These are phyloP conservation scores for Gossypioides kirkii DNA, from an alignment of 345 rosid genomes.

Conservation along the genomic window DNA sequence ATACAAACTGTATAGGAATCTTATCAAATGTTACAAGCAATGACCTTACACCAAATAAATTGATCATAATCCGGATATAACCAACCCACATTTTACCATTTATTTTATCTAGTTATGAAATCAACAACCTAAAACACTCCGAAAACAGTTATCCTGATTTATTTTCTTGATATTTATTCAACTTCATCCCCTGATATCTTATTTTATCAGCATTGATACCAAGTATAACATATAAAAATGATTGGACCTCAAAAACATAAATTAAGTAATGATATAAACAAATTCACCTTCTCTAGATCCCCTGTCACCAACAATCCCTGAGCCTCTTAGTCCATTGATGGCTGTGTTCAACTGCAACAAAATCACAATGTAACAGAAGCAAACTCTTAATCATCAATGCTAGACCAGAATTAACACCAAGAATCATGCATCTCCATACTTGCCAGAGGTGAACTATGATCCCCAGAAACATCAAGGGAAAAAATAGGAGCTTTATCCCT, in stretches of 20 bases:
- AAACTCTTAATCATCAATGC: neutral
- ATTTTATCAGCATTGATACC: neutral
- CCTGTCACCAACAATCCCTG: constrained; percentile 48
- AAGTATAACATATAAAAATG: neutral
- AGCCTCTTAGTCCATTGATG: constrained; percentile 54
- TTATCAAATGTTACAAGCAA: neutral
- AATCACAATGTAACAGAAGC: constrained; percentile 4
- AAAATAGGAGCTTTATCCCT: neutral
- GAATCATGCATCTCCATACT: neutral
- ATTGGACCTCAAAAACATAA: neutral
- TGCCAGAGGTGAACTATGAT: neutral
- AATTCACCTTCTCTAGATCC: constrained; percentile 84
- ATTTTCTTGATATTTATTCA: neutral
- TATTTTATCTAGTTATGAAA: neutral
- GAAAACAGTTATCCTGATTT: neutral
- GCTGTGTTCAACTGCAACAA: constrained; percentile 62
- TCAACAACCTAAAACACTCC: neutral
- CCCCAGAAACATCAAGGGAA: neutral
- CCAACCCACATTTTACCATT: neutral
- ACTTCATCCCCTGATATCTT: neutral
- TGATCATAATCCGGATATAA: neutral
- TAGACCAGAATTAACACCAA: neutral
- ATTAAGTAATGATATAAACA: neutral
- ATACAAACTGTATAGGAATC: neutral
- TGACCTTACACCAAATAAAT: neutral